phyloP scores from a whole-genome alignment of 176 grass and related monocot genomes.

The Rhynchospora breviuscula region DNA sequence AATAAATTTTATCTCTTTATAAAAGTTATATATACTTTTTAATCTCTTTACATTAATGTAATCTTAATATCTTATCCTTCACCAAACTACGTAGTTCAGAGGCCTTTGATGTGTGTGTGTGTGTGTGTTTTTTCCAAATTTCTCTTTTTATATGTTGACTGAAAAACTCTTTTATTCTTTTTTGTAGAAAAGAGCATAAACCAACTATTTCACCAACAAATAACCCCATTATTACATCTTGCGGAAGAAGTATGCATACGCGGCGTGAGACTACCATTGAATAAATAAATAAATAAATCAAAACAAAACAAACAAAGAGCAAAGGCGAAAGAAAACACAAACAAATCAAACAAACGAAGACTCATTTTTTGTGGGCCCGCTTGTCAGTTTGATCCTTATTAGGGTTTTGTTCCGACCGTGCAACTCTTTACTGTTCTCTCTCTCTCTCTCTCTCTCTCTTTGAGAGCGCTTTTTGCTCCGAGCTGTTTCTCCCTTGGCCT shows the following conservation, averaged over 20 bases:
- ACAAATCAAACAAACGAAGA: background rate
- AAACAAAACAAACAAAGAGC: background rate
- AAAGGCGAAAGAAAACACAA: background rate
- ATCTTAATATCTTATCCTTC: too few species aligned
- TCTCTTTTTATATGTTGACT: too few species aligned
- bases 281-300: background rate
- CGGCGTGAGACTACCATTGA: background rate
- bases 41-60: too few species aligned
- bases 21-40: too few species aligned
- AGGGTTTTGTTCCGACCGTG: background rate
- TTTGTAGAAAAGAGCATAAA: too few species aligned
- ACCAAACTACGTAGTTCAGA: too few species aligned
- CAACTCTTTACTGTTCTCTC: background rate
- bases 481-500: conserved; percentile 1
- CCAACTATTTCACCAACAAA: too few species aligned
- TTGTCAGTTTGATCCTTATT: background rate
- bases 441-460: background rate
- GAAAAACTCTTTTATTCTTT: too few species aligned
- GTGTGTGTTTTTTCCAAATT: too few species aligned
- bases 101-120: too few species aligned
- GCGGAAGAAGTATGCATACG: conserved; percentile 11
- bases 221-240: background rate
- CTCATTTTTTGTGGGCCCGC: background rate
- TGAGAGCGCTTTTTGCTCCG: background rate
- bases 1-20: too few species aligned